phyloP scores from a whole-genome alignment of 2,329 filamentous ascomycete genomes.

The Aspergillus thermomutatus region DNA sequence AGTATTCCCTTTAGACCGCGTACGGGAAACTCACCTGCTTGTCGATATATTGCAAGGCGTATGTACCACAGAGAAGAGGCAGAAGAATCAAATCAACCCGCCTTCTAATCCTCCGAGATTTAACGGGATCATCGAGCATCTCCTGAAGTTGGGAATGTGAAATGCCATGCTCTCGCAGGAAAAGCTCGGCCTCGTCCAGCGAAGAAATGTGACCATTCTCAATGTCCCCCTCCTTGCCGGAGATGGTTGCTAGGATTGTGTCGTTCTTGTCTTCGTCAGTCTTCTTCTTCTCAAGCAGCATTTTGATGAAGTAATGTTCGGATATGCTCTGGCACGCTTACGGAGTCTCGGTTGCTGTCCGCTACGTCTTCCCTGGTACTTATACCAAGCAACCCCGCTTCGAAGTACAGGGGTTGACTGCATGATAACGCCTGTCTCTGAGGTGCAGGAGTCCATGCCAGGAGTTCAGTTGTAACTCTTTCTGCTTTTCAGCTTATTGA shows the following conservation, averaged over 20 bases:
- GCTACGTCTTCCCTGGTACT: neutral
- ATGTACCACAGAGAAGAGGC: constrained; percentile 45
- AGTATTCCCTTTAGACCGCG: neutral
- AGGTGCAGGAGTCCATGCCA: neutral
- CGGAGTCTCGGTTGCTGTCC: neutral
- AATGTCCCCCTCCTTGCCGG: constrained; percentile 9
- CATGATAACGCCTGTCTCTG: neutral
- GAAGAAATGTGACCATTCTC: constrained; percentile 26
- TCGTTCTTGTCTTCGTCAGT: neutral
- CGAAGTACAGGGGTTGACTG: neutral
- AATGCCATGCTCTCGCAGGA: constrained; percentile 49
- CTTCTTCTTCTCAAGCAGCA: neutral
- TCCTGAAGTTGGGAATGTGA: constrained; percentile 41
- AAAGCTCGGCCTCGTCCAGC: constrained; percentile 49
- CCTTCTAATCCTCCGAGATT: constrained; percentile 30
- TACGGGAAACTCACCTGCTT: constrained; percentile 34
- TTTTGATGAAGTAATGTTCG: neutral
- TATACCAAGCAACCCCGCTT: neutral
- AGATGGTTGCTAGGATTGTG: neutral
- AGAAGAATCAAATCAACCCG: constrained; percentile 52
- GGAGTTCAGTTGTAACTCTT: neutral
- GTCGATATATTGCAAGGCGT: constrained; percentile 53
- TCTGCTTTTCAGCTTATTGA: neutral
- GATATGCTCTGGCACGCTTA: neutral
- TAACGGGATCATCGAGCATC: constrained; percentile 43